phyloP scores from a whole-genome alignment of 2,329 filamentous ascomycete species.

The Penicillium digitatum region DNA sequence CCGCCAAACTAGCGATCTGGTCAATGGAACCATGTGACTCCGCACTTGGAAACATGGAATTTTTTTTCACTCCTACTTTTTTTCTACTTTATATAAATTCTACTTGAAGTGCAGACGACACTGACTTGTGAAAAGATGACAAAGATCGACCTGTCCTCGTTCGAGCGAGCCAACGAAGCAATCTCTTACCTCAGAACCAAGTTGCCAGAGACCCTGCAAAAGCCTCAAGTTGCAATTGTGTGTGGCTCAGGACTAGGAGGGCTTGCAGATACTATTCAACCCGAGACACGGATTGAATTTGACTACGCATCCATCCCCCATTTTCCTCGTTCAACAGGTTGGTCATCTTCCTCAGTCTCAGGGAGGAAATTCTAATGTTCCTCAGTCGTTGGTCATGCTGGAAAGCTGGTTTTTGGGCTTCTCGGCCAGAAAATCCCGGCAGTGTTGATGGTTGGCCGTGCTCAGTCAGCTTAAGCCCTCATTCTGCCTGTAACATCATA shows the following conservation, averaged over 20 bases:
- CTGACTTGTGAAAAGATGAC: slow-evolving; percentile 7
- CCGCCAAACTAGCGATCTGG: slow-evolving; percentile 3
- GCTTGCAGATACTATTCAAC: slow-evolving; percentile 54
- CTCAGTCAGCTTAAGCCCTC: slow-evolving; percentile 51
- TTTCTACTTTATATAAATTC: neutral
- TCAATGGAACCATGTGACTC: slow-evolving; percentile 10
- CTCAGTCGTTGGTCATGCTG: slow-evolving; percentile 57
- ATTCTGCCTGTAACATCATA: neutral
- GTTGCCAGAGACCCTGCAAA: slow-evolving; percentile 50
- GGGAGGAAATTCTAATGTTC: slow-evolving; percentile 9
- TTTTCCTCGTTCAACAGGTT: slow-evolving; percentile 60
- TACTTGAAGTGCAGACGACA: neutral
- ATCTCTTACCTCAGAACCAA: slow-evolving; percentile 47
- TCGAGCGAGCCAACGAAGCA: slow-evolving; percentile 46
- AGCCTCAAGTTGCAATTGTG: slow-evolving; percentile 59
- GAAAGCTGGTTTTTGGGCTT: slow-evolving; percentile 61
- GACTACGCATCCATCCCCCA: slow-evolving; percentile 58
- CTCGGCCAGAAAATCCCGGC: slow-evolving; percentile 55
- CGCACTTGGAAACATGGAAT: slow-evolving; percentile 3
- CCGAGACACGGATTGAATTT: slow-evolving; percentile 50
- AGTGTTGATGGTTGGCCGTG: slow-evolving; percentile 61
- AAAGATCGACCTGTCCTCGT: slow-evolving; percentile 17
- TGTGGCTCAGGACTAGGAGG: slow-evolving; percentile 63
- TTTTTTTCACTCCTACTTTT: neutral
- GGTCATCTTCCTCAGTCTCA: neutral